These are phyloP conservation scores for Micromonas commoda DNA, from an alignment of 139 green algal genomes.

Conservation along the genomic window DNA sequence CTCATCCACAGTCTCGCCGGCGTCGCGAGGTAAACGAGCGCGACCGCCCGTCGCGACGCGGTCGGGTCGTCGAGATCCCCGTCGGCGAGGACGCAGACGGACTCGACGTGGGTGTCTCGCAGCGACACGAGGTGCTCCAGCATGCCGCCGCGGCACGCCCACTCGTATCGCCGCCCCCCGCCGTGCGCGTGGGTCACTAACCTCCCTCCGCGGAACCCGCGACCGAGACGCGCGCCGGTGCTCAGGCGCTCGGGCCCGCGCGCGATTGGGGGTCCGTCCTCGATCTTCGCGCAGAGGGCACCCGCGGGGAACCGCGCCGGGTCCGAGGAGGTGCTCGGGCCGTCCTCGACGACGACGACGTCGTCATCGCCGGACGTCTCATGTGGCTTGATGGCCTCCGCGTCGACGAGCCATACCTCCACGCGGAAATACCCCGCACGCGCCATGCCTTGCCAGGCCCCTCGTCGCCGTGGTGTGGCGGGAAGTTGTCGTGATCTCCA, in stretches of 20 bases:
- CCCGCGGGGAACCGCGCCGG: background rate
- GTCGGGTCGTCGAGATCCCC: background rate
- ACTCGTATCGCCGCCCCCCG: background rate
- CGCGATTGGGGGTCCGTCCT: background rate
- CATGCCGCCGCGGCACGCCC: background rate
- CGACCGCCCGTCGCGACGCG: too few species aligned
- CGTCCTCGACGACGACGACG: constrained; percentile 12
- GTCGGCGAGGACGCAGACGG: background rate
- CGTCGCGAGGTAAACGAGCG: background rate
- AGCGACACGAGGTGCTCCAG: background rate
- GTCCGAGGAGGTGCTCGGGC: too few species aligned
- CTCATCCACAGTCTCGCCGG: background rate
- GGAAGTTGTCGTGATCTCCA: too few species aligned
- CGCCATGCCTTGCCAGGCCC: too few species aligned
- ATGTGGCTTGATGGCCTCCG: too few species aligned
- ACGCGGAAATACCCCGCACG: background rate
- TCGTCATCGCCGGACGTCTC: background rate
- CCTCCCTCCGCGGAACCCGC: background rate
- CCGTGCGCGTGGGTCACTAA: background rate
- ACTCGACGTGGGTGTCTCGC: background rate
- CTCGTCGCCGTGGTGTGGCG: background rate
- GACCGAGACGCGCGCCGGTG: background rate
- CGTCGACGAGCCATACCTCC: background rate
- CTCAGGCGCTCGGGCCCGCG: background rate
- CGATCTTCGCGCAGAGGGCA: background rate